These are phyloP conservation scores for Drosera spatulata DNA, from an alignment of 179 eudicot genomes.

Conservation along the genomic window DNA sequence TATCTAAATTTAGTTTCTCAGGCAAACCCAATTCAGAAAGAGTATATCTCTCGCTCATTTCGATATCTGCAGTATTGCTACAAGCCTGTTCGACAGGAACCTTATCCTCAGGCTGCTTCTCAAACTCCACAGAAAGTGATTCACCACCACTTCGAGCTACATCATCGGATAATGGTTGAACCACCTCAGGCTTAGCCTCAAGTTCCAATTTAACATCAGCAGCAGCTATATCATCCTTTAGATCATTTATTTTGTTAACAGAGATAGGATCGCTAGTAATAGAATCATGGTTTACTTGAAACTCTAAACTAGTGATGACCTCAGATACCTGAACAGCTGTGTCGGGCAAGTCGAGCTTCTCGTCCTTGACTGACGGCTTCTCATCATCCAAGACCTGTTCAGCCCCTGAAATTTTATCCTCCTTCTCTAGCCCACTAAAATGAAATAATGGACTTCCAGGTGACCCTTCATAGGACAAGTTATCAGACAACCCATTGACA, in stretches of 20 bases:
- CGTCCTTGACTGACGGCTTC: slow-evolving; percentile 35
- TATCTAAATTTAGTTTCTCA: slow-evolving; percentile 71
- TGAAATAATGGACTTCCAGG: slow-evolving; percentile 10
- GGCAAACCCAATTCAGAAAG: slow-evolving; percentile 51
- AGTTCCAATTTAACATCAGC: slow-evolving; percentile 87
- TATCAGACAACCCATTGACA: not conserved
- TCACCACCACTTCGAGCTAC: slow-evolving; percentile 45
- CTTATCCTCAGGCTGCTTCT: slow-evolving; percentile 43
- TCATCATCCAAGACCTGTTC: slow-evolving; percentile 25
- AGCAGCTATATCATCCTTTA: slow-evolving; percentile 80
- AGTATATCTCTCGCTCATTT: slow-evolving; percentile 46
- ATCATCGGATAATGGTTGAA: slow-evolving; percentile 57
- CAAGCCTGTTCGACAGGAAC: slow-evolving; percentile 39
- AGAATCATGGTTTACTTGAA: slow-evolving; percentile 76
- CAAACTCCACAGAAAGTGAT: slow-evolving; percentile 67
- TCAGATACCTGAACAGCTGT: slow-evolving; percentile 83
- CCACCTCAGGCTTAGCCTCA: slow-evolving; percentile 84
- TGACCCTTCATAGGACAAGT: slow-evolving; percentile 7
- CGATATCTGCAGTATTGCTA: slow-evolving; percentile 29
- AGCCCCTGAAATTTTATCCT: slow-evolving; percentile 9
- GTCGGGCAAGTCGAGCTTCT: slow-evolving; percentile 36
- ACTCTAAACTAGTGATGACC: slow-evolving; percentile 81
- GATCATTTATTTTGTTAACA: slow-evolving; percentile 71
- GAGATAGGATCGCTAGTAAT: slow-evolving; percentile 71
- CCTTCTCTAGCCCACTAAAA: slow-evolving; percentile 14